Percentiles rank a stretch among this genome's conserved stretches.
phyloP scores from a whole-genome alignment of 805 yeast genomes.

The Grigorovia humatica region DNA sequence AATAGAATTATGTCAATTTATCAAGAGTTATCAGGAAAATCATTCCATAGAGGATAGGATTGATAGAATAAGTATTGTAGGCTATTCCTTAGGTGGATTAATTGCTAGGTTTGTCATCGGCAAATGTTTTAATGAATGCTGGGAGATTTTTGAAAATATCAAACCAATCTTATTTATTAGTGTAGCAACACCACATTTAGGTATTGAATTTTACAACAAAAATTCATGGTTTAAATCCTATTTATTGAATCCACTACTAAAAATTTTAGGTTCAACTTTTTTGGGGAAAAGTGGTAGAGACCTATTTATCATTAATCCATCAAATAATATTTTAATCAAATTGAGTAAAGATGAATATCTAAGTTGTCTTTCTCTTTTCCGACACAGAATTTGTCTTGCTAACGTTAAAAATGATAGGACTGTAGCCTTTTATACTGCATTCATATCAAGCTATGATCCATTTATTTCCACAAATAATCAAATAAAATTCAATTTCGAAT shows the following conservation, averaged over 20 bases:
- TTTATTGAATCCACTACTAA: slow-evolving; percentile 26
- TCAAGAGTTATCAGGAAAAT: slow-evolving; percentile 25
- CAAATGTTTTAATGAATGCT: slow-evolving; percentile 39
- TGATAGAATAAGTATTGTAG: slow-evolving; percentile 57
- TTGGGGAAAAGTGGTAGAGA: slow-evolving; percentile 68
- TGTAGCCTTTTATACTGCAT: slow-evolving; percentile 80
- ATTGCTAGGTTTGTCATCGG: slow-evolving; percentile 78
- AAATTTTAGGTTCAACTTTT: slow-evolving; percentile 43
- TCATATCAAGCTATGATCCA: slow-evolving; percentile 62
- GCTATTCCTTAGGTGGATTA: slow-evolving; percentile 86
- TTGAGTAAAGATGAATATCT: slow-evolving; percentile 33
- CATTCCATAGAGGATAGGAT: slow-evolving; percentile 9
- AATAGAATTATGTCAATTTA: slow-evolving; percentile 47
- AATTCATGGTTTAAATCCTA: slow-evolving; percentile 1
- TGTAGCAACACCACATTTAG: slow-evolving; percentile 73
- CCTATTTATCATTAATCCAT: slow-evolving; percentile 40
- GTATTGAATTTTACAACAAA: slow-evolving; percentile 40
- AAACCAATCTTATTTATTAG: slow-evolving; percentile 56
- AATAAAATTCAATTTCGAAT: slow-evolving; percentile 38
- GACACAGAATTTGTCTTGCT: slow-evolving; percentile 51
- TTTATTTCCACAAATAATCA: slow-evolving; percentile 48
- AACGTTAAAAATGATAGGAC: slow-evolving; percentile 76
- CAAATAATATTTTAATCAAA: slow-evolving; percentile 36
- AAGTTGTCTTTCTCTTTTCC: slow-evolving; percentile 47
- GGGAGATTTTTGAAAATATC: slow-evolving; percentile 44